Conservation (phyloP, 305 asterid species). For the Caryopteris hybrid region DNA sequence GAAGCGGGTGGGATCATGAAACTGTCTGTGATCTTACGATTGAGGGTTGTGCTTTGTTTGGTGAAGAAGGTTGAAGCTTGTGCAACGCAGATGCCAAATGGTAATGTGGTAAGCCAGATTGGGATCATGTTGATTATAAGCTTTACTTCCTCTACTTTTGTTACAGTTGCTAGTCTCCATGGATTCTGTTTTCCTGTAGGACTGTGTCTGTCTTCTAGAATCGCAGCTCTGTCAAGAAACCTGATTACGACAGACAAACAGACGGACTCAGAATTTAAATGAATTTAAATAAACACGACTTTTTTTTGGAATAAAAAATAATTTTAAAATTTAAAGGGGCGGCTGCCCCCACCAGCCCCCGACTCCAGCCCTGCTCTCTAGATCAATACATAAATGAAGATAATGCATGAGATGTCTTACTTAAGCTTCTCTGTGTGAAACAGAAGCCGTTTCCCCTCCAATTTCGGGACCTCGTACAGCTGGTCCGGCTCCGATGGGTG, state of each 20-base stretch:
- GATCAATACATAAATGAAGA: no score
- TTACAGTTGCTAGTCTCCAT: conserved; percentile 61
- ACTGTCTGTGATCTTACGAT: conserved; percentile 31
- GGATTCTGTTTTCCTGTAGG: conserved; percentile 33
- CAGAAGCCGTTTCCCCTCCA: conserved; percentile 44
- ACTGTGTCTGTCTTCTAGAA: conserved; percentile 31
- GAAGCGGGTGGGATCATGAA: conserved; percentile 71
- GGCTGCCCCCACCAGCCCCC: no score
- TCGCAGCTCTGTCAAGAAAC: conserved; percentile 92
- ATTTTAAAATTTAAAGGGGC: no score
- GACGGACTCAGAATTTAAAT: no score
- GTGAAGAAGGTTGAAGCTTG: conserved; percentile 67
- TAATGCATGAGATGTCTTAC: conserved; percentile 29
- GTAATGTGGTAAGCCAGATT: conserved; percentile 71
- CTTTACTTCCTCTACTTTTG: conserved; percentile 72
- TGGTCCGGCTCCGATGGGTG: conserved; percentile 41
- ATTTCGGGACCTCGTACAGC: conserved; percentile 46
- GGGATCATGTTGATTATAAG: conserved; percentile 67
- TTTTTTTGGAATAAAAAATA: no score
- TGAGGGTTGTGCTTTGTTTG: conserved; percentile 52
- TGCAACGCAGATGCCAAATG: conserved; percentile 67
- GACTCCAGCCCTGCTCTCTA: no score
- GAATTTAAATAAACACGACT: no score
- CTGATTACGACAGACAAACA: no score
- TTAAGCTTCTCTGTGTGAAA: conserved; percentile 61